Conservation (phyloP, 495 filamentous ascomycete genomes). For the Coniosporium apollinis region DNA sequence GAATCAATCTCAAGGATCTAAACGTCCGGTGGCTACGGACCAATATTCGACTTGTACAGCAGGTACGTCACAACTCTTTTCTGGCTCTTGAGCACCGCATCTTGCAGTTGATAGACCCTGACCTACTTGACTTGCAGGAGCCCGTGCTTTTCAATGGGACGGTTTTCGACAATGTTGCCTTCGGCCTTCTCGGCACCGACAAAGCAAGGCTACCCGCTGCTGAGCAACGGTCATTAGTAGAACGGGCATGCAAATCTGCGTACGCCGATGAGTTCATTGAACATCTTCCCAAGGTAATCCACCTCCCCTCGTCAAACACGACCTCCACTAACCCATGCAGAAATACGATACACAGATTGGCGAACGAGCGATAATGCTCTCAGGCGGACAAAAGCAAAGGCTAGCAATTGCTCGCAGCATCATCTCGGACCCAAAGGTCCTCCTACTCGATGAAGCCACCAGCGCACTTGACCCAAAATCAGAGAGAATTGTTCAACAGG, state of each 20-base stretch:
- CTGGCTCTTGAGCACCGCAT: no score
- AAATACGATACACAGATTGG: constrained; percentile 12
- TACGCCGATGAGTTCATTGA: constrained; percentile 44
- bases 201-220: constrained; percentile 35
- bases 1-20: constrained; percentile 31
- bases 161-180: constrained; percentile 47
- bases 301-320: no score
- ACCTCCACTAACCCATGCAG: no score
- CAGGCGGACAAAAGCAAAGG: constrained; percentile 15
- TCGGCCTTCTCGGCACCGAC: constrained; percentile 45
- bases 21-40: constrained; percentile 19
- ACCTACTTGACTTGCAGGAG: constrained; percentile 34
- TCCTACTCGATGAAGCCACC: constrained; percentile 18
- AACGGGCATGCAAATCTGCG: constrained; percentile 42
- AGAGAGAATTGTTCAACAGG: constrained; percentile 40
- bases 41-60: constrained; percentile 10
- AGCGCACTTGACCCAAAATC: constrained; percentile 38
- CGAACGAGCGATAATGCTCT: constrained; percentile 8
- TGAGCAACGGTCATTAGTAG: constrained; percentile 37
- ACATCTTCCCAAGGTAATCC: constrained; percentile 26
- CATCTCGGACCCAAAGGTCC: constrained; percentile 12
- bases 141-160: constrained; percentile 54
- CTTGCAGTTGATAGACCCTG: no score
- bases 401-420: constrained; percentile 17
- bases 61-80: no score